A percentile compares a stretch with the other conserved stretches of the same genome.
phyloP scores from a whole-genome alignment of 2,329 filamentous ascomycete species.

The Fusarium sambucinum region DNA sequence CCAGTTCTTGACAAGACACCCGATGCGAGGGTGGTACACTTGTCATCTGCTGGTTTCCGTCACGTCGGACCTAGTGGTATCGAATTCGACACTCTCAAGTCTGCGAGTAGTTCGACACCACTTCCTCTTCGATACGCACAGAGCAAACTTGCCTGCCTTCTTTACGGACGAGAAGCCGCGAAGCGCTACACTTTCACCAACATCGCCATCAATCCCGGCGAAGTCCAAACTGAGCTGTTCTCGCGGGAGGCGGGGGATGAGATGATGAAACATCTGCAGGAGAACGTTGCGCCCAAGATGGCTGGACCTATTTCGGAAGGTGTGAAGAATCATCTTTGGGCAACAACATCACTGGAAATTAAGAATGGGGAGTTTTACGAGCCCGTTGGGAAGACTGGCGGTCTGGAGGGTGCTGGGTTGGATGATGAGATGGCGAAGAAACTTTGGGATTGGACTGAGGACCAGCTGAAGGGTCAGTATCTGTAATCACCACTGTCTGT shows the following conservation, averaged over 20 bases:
- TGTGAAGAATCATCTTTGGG: conserved; percentile 15
- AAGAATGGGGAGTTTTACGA: conserved; percentile 13
- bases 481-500: no score
- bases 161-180: neutral
- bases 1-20: fast-evolving
- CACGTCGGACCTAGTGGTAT: neutral
- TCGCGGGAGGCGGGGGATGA: neutral
- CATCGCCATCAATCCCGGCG: conserved; percentile 10
- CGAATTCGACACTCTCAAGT: neutral
- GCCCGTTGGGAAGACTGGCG: conserved; percentile 9
- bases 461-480: neutral
- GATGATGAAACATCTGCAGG: conserved; percentile 4
- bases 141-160: conserved; percentile 1
- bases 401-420: neutral
- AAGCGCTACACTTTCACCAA: conserved; percentile 6
- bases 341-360: fast-evolving
- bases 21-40: neutral
- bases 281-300: neutral
- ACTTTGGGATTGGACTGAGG: conserved; percentile 17
- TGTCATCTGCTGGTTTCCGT: conserved; percentile 4
- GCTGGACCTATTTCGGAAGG: neutral
- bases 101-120: fast-evolving
- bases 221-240: conserved; percentile 3
- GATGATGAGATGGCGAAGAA: conserved; percentile 1
- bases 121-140: neutral